Percentiles rank a stretch among this genome's conserved stretches.
Evolutionary conservation across 2,329 filamentous ascomycete species (phyloP).

Genomic region (Fusarium sp.): DNA sequence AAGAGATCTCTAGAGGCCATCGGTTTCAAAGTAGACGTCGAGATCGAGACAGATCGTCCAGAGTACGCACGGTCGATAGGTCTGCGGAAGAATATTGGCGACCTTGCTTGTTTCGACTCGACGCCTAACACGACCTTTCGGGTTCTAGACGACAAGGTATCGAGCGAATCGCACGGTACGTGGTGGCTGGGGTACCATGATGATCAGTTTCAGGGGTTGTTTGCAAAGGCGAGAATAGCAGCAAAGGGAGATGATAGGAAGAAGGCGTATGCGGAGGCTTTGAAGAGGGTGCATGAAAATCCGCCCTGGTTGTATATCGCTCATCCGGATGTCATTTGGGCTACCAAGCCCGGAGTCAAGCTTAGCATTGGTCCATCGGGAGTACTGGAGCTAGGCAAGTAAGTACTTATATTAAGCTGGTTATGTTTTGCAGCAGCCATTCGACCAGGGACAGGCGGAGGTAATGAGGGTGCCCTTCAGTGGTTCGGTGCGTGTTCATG

Average conservation of each 20-base stretch:
- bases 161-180: background rate
- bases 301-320: background rate
- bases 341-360: background rate
- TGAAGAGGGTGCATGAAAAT: background rate
- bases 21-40: background rate
- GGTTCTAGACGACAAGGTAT: background rate
- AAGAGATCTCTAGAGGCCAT: background rate
- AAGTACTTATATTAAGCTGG: background rate
- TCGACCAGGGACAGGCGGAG: fast-evolving
- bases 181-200: background rate
- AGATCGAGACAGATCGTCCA: background rate
- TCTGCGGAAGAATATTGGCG: background rate
- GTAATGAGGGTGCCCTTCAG: too few species aligned
- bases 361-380: background rate
- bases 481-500: fast-evolving
- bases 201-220: background rate
- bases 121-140: background rate
- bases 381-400: background rate
- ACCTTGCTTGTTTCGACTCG: background rate
- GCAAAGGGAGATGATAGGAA: too few species aligned
- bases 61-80: background rate
- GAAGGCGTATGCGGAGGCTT: background rate
- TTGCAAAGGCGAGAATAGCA: background rate
- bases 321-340: background rate
- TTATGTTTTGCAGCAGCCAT: too few species aligned